Evolutionary conservation across 805 yeast genomes (phyloP).

Genomic region (Starmera quercuum): DNA sequence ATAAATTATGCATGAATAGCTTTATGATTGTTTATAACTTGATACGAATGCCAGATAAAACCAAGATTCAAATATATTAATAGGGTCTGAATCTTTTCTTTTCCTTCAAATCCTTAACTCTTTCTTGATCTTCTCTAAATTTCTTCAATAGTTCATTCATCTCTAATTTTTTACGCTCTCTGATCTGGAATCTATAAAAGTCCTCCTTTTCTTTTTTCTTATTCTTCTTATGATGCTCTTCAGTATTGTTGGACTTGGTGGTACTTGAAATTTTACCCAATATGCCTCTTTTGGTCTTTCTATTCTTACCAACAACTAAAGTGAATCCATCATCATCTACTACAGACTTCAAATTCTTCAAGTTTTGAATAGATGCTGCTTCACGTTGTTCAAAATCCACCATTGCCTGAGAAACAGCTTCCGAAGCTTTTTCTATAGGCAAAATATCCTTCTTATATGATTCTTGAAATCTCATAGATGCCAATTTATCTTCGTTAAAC

Average conservation of each 20-base stretch:
- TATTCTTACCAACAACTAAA: slow-evolving; percentile 77
- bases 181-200: slow-evolving; percentile 91
- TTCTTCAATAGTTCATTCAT: slow-evolving; percentile 80
- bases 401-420: slow-evolving; percentile 52
- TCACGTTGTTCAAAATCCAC: slow-evolving; percentile 65
- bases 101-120: slow-evolving; percentile 69
- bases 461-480: slow-evolving; percentile 34
- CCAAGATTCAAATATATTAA: slow-evolving; percentile 19
- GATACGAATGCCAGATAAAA: background rate
- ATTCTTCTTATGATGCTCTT: slow-evolving; percentile 34
- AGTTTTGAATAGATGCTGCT: slow-evolving; percentile 45
- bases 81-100: slow-evolving; percentile 84
- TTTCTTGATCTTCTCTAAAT: slow-evolving; percentile 87
- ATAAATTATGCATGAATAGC: slow-evolving; percentile 3
- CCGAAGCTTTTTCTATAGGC: slow-evolving; percentile 41
- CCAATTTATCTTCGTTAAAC: slow-evolving; percentile 23
- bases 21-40: background rate
- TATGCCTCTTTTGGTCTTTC: slow-evolving; percentile 72
- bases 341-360: slow-evolving; percentile 45
- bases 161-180: slow-evolving; percentile 88
- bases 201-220: slow-evolving; percentile 78
- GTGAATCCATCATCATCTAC: slow-evolving; percentile 96
- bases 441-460: slow-evolving; percentile 32
- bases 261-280: slow-evolving; percentile 44
- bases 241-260: slow-evolving; percentile 22